A percentile compares a stretch with the other conserved stretches of the same genome.
Evolutionary conservation across 1,284 basidiomycete genomes (phyloP).

Genomic region (Anthracocystis setariae): DNA sequence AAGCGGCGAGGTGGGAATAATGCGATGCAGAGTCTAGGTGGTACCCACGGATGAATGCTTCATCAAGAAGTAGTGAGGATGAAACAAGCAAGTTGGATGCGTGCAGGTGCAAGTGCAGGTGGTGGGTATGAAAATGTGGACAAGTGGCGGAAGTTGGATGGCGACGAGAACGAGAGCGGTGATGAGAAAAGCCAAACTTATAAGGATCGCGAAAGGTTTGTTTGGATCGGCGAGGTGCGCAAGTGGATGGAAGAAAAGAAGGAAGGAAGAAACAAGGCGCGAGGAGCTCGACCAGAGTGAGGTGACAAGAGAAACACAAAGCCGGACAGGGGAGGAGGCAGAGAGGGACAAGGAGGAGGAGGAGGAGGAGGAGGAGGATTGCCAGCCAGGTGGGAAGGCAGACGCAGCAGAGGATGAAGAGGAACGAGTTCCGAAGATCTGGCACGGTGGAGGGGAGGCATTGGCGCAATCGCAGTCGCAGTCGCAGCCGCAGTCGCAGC

Average conservation of each 20-base stretch:
- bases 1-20: background rate
- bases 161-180: background rate
- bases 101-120: background rate
- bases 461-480: no score
- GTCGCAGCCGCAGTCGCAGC: slow-evolving; percentile 1
- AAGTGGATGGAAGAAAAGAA: no score
- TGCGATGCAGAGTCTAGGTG: slow-evolving; percentile 5
- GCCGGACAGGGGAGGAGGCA: slow-evolving; percentile 3
- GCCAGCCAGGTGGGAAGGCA: background rate
- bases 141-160: background rate
- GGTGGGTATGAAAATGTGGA: background rate
- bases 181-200: background rate
- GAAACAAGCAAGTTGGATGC: background rate
- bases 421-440: slow-evolving; percentile 32
- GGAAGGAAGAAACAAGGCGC: background rate
- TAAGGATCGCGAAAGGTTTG: background rate
- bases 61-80: background rate
- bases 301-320: background rate
- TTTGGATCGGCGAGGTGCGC: background rate
- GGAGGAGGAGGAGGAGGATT: background rate
- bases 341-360: slow-evolving; percentile 9
- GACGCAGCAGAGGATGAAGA: slow-evolving; percentile 13
- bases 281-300: background rate
- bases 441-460: slow-evolving; percentile 9
- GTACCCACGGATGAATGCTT: background rate